Evolutionary conservation across 306 rosid species (phyloP).

Genomic region (Hippophae tibetana): DNA sequence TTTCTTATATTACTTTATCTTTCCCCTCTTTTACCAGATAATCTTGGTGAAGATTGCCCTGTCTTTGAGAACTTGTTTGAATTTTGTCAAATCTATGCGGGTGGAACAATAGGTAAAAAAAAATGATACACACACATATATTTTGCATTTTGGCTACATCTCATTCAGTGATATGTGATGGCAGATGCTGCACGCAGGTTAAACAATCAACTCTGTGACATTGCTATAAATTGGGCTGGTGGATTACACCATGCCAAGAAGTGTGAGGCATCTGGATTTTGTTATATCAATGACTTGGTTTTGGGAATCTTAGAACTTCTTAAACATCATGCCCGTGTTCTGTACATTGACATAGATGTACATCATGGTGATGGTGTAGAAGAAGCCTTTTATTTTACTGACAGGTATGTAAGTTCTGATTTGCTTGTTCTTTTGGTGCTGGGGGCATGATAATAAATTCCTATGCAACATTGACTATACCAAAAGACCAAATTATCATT

Average conservation of each 20-base stretch:
- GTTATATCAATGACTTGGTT: slow-evolving; percentile 95
- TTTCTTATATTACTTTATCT: slow-evolving; percentile 11
- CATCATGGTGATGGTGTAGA: slow-evolving; percentile 99
- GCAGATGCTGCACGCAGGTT: slow-evolving; percentile 94
- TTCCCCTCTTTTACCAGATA: slow-evolving; percentile 44
- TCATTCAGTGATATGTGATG: slow-evolving; percentile 15
- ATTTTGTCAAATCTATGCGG: slow-evolving; percentile 95
- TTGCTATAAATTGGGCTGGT: slow-evolving; percentile 99
- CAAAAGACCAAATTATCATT: background rate
- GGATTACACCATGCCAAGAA: slow-evolving; percentile 98
- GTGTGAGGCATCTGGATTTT: slow-evolving; percentile 99
- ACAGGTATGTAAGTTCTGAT: slow-evolving; percentile 48
- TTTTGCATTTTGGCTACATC: slow-evolving; percentile 14
- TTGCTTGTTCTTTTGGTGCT: slow-evolving; percentile 8
- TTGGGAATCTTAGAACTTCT: slow-evolving; percentile 95
- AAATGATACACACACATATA: slow-evolving; percentile 3
- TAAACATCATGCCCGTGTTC: slow-evolving; percentile 87
- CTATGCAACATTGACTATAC: background rate
- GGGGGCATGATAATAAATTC: background rate
- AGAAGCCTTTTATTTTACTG: slow-evolving; percentile 97
- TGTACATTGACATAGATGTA: slow-evolving; percentile 93
- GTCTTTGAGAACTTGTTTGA: slow-evolving; percentile 93
- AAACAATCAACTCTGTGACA: slow-evolving; percentile 82
- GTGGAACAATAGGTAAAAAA: slow-evolving; percentile 83
- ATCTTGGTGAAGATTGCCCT: slow-evolving; percentile 98